These are phyloP conservation scores for Aspergillus kassunensis DNA, from an alignment of 495 filamentous ascomycete species.

Conservation along the genomic window DNA sequence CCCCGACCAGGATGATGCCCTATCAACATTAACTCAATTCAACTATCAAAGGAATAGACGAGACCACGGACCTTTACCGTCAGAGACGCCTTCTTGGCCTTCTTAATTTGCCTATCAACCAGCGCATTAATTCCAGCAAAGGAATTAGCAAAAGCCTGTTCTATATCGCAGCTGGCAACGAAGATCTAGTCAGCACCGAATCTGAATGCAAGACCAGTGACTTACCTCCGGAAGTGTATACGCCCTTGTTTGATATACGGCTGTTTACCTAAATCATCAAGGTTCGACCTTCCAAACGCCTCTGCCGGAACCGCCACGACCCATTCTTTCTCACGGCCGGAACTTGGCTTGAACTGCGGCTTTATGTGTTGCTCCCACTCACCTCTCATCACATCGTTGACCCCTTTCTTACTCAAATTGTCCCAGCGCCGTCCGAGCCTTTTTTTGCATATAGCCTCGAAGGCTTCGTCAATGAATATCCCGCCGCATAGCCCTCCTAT, in stretches of 20 bases:
- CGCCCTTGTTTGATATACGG: conserved; percentile 5
- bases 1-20: conserved; percentile 11
- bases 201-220: not conserved
- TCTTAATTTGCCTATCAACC: conserved; percentile 3
- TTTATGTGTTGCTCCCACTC: conserved; percentile 10
- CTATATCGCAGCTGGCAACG: conserved; percentile 2
- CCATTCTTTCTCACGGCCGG: not conserved
- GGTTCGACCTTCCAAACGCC: conserved; percentile 6
- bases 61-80: conserved; percentile 6
- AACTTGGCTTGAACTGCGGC: conserved; percentile 1
- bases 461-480: conserved; percentile 11
- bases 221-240: conserved; percentile 4
- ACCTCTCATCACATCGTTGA: conserved; percentile 5
- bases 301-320: conserved; percentile 6
- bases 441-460: conserved; percentile 5
- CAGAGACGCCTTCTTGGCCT: not conserved
- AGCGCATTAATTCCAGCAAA: conserved; percentile 3
- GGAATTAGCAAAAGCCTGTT: conserved; percentile 1
- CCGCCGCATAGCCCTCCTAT: conserved; percentile 7
- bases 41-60: not conserved
- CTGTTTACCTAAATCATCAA: conserved; percentile 3
- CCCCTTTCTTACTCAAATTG: conserved; percentile 8
- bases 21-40: not conserved
- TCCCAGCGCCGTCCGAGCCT: conserved; percentile 9
- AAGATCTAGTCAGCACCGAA: not conserved